phyloP scores from a whole-genome alignment of 129 eudicot species.

The Solidago caesia region DNA sequence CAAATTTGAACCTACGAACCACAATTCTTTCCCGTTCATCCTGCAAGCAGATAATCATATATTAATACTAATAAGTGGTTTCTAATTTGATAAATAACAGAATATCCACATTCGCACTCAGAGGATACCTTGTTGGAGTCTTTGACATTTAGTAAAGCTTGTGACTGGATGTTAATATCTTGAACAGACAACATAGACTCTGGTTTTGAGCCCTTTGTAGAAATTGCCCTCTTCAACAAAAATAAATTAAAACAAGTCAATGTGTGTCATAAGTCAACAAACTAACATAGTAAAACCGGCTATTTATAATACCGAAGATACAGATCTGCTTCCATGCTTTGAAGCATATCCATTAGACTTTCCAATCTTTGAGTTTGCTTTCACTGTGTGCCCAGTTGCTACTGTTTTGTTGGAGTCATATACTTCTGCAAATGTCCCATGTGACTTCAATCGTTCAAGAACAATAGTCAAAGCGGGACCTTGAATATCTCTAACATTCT shows the following conservation, averaged over 20 bases:
- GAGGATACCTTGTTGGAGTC: conserved; percentile 85
- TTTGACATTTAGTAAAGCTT: conserved; percentile 75
- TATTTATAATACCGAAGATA: conserved; percentile 56
- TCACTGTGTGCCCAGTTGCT: conserved; percentile 49
- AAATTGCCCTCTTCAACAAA: conserved; percentile 51
- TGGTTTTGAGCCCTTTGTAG: conserved; percentile 68
- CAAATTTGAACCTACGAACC: conserved; percentile 91
- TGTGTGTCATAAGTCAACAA: conserved; percentile 1
- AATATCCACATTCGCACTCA: not conserved
- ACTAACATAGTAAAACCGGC: conserved; percentile 5
- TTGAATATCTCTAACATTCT: conserved; percentile 86
- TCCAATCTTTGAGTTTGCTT: conserved; percentile 50
- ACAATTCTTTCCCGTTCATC: conserved; percentile 93
- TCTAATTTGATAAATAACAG: not conserved
- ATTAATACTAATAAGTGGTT: conserved; percentile 9
- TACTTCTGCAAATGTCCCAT: conserved; percentile 66
- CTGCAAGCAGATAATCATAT: conserved; percentile 42
- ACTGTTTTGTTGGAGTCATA: conserved; percentile 46
- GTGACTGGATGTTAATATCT: conserved; percentile 80
- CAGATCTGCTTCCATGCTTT: conserved; percentile 64
- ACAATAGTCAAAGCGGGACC: conserved; percentile 94
- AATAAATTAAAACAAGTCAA: conserved; percentile 14
- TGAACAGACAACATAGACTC: conserved; percentile 83
- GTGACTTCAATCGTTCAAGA: conserved; percentile 75
- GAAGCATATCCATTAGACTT: conserved; percentile 65